A percentile compares a stretch with the other conserved stretches of the same genome.
phyloP scores from a whole-genome alignment of 805 yeast genomes.

The Metschnikowia proteae region DNA sequence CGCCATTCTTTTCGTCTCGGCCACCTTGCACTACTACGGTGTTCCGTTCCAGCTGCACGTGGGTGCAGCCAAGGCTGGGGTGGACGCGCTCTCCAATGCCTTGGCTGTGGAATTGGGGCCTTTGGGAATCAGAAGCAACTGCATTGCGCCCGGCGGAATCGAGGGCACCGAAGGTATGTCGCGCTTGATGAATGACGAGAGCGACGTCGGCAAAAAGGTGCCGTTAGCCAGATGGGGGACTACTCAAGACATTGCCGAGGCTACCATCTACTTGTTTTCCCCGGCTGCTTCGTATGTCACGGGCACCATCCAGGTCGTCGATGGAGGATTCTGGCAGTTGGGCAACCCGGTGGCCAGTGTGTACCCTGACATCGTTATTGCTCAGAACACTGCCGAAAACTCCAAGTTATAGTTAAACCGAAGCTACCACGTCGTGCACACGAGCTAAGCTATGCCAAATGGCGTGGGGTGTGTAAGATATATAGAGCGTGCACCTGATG shows the following conservation, averaged over 20 bases:
- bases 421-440: too few relatives aligned
- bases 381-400: slow-evolving; percentile 26
- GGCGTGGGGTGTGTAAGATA: too few relatives aligned
- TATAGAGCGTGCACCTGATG: too few relatives aligned
- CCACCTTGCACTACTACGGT: slow-evolving; percentile 88
- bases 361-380: slow-evolving; percentile 31
- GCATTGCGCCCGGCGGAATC: slow-evolving; percentile 91
- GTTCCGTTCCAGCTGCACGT: slow-evolving; percentile 88
- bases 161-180: slow-evolving; percentile 82
- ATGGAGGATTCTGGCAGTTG: slow-evolving; percentile 88
- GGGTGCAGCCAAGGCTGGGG: slow-evolving; percentile 93
- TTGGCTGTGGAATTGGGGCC: slow-evolving; percentile 92
- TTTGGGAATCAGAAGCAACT: slow-evolving; percentile 75
- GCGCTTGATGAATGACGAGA: slow-evolving; percentile 44
- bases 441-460: too few relatives aligned
- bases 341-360: slow-evolving; percentile 41
- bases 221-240: slow-evolving; percentile 69
- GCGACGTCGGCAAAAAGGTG: slow-evolving; percentile 39
- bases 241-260: slow-evolving; percentile 78
- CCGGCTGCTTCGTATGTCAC: slow-evolving; percentile 75
- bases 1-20: slow-evolving; percentile 70
- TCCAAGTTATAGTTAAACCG: slow-evolving; percentile 19
- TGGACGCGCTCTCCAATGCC: slow-evolving; percentile 81
- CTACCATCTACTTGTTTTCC: slow-evolving; percentile 80
- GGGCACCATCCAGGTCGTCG: slow-evolving; percentile 78